These are phyloP conservation scores for Colletotrichum orbiculare DNA, from an alignment of 2,329 filamentous ascomycete genomes.

Conservation along the genomic window DNA sequence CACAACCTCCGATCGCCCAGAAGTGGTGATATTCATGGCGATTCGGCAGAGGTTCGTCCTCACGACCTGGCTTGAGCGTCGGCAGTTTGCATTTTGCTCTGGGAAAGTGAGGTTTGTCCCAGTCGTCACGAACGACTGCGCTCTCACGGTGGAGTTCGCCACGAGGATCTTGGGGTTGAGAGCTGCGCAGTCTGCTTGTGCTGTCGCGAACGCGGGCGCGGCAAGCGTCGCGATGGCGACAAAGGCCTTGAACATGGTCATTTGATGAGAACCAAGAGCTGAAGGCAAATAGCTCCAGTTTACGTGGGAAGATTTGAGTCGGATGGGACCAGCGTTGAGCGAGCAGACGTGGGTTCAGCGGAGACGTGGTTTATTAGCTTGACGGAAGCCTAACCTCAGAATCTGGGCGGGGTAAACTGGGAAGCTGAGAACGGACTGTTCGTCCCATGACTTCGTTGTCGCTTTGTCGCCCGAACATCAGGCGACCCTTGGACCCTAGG, in stretches of 20 bases:
- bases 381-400: no score
- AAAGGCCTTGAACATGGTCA: not conserved
- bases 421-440: no score
- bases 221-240: conserved; percentile 5
- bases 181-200: conserved; percentile 26
- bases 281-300: no score
- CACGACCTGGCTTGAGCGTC: conserved; percentile 29
- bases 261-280: no score
- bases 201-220: not conserved
- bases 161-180: conserved; percentile 10
- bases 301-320: no score
- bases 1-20: conserved; percentile 54
- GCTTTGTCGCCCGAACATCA: no score
- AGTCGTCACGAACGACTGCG: conserved; percentile 12
- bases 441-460: no score
- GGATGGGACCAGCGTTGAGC: no score
- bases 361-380: no score
- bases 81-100: conserved; percentile 49
- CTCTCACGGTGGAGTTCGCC: conserved; percentile 42
- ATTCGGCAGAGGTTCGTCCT: conserved; percentile 43
- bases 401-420: no score
- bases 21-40: conserved; percentile 42
- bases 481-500: not conserved
- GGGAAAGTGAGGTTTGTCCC: conserved; percentile 48
- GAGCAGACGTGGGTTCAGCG: no score